Percentiles rank a stretch among this genome's conserved stretches.
Evolutionary conservation across 257 asterid species (phyloP).

Genomic region (Euphrasia confusa): DNA sequence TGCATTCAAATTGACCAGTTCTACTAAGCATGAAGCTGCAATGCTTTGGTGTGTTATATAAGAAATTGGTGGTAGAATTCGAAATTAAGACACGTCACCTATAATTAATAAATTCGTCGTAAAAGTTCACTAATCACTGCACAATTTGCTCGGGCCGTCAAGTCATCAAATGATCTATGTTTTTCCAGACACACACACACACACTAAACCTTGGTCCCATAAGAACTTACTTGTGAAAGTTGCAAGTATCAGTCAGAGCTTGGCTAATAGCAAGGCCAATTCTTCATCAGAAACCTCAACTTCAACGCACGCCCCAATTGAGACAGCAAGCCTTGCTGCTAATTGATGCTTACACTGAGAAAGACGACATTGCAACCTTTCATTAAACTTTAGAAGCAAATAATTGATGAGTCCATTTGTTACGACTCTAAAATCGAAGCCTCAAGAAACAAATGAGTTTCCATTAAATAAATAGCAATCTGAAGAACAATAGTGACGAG

Average conservation of each 20-base stretch:
- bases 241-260: slow-evolving; percentile 29
- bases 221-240: too few relatives aligned
- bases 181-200: too few relatives aligned
- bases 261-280: slow-evolving; percentile 61
- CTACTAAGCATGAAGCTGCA: too few relatives aligned
- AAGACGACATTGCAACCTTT: background rate
- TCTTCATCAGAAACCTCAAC: slow-evolving; percentile 71
- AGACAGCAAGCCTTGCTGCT: slow-evolving; percentile 85
- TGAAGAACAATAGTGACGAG: background rate
- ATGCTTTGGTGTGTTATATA: too few relatives aligned
- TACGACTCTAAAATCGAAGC: background rate
- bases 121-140: too few relatives aligned
- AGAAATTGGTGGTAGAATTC: too few relatives aligned
- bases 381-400: background rate
- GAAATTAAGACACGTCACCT: too few relatives aligned
- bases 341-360: slow-evolving; percentile 92
- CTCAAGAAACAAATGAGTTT: too few relatives aligned
- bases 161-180: too few relatives aligned
- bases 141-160: too few relatives aligned
- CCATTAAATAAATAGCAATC: background rate
- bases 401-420: background rate
- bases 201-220: too few relatives aligned
- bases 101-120: background rate
- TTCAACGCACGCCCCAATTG: slow-evolving; percentile 55
- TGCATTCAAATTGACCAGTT: too few relatives aligned